phyloP scores from a whole-genome alignment of 2,329 filamentous ascomycete species.

The Dactylellina parvicollis region DNA sequence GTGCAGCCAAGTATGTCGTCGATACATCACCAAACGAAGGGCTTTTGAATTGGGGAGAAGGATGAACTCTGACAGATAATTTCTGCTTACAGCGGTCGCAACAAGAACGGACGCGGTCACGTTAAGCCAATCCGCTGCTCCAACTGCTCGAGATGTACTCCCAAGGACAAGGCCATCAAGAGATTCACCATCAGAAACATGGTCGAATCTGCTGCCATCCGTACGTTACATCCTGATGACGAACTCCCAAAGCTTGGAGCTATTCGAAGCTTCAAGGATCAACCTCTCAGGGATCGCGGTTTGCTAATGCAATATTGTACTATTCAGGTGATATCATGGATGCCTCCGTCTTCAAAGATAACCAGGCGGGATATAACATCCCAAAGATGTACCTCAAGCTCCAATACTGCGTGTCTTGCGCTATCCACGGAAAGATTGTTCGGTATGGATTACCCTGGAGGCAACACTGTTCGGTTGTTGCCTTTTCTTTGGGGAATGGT shows the following conservation, averaged over 20 bases:
- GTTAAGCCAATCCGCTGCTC: constrained; percentile 98
- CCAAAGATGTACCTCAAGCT: constrained; percentile 99
- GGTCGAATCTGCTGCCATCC: constrained; percentile 99
- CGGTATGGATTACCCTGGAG: constrained; percentile 75
- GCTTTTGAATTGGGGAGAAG: constrained; percentile 1
- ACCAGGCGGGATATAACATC: constrained; percentile 84
- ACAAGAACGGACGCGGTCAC: constrained; percentile 99
- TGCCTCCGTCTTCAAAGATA: constrained; percentile 87
- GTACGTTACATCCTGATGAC: constrained; percentile 73
- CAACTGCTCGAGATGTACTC: constrained; percentile 83
- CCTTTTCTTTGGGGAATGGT: not conserved
- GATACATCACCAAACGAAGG: constrained; percentile 6
- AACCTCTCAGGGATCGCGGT: not conserved
- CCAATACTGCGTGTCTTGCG: constrained; percentile 99
- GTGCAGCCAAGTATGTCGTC: constrained; percentile 74
- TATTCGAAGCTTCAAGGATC: not conserved
- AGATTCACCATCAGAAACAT: constrained; percentile 99
- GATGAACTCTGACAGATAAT: constrained; percentile 33
- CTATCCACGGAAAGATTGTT: constrained; percentile 99
- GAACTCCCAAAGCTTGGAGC: not conserved
- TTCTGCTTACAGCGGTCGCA: constrained; percentile 77
- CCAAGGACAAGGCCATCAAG: constrained; percentile 99
- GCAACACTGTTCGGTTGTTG: too few species aligned
- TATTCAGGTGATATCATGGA: constrained; percentile 98
- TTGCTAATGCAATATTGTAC: not conserved